These are phyloP conservation scores for Teunomyces gatunensis DNA, from an alignment of 805 yeast species.

Conservation along the genomic window DNA sequence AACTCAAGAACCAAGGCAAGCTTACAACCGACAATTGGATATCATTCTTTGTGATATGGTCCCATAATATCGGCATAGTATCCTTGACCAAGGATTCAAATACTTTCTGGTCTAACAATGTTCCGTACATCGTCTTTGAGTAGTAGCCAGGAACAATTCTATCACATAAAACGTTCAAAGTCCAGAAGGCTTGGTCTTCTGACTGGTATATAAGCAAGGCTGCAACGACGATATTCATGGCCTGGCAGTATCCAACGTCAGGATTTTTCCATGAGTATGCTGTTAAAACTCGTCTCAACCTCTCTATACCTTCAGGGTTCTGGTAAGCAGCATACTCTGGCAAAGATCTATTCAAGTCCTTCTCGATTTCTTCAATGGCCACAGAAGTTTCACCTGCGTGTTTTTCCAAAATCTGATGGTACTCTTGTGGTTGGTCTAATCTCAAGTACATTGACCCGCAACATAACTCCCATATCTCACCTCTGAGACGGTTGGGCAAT, in stretches of 20 bases:
- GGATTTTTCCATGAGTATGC: constrained; percentile 98
- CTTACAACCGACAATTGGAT: constrained; percentile 92
- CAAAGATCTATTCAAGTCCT: constrained; percentile 87
- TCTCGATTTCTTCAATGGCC: constrained; percentile 95
- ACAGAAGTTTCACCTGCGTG: constrained; percentile 65
- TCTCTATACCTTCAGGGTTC: constrained; percentile 74
- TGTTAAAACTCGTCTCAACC: constrained; percentile 82
- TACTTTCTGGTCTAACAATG: constrained; percentile 88
- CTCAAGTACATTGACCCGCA: constrained; percentile 82
- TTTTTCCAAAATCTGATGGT: constrained; percentile 54
- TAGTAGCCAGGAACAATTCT: constrained; percentile 91
- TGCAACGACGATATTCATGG: constrained; percentile 92
- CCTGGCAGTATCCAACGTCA: constrained; percentile 97
- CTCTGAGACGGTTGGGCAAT: constrained; percentile 88
- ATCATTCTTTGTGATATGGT: constrained; percentile 72
- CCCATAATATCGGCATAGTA: constrained; percentile 86
- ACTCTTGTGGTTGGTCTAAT: constrained; percentile 58
- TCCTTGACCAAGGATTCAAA: constrained; percentile 87
- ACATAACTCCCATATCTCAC: constrained; percentile 93
- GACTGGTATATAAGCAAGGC: constrained; percentile 79
- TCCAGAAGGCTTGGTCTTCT: constrained; percentile 98
- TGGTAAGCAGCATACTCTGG: constrained; percentile 98
- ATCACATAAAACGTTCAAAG: constrained; percentile 76
- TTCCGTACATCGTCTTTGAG: constrained; percentile 97
- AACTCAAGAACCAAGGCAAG: constrained; percentile 91